Percentiles rank a stretch among this genome's conserved stretches.
Evolutionary conservation across 1,139 yeast genomes (phyloP).

Genomic region (Eremothecium coryli): DNA sequence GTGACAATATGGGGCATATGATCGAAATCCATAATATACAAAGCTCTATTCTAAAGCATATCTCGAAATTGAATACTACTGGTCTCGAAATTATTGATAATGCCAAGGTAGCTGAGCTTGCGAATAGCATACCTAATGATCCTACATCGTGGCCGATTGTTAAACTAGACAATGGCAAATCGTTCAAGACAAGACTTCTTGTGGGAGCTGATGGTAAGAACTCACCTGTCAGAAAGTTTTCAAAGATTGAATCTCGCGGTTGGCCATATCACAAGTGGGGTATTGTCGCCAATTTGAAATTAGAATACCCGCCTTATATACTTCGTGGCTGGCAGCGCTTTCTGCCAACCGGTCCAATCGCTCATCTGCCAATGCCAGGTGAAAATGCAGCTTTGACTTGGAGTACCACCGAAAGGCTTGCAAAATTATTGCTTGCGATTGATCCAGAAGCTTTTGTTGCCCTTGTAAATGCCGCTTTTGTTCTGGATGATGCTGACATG

Average conservation of each 20-base stretch:
- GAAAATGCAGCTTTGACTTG: slow-evolving; percentile 86
- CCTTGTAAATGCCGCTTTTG: slow-evolving; percentile 78
- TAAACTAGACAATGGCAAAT: slow-evolving; percentile 55
- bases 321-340: slow-evolving; percentile 89
- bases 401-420: slow-evolving; percentile 76
- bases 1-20: slow-evolving; percentile 41
- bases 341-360: slow-evolving; percentile 86
- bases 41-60: slow-evolving; percentile 32
- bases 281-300: slow-evolving; percentile 75
- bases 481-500: slow-evolving; percentile 68
- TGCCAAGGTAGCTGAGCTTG: slow-evolving; percentile 53
- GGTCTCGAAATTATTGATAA: slow-evolving; percentile 47
- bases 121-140: slow-evolving; percentile 24
- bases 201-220: slow-evolving; percentile 96
- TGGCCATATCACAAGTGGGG: slow-evolving; percentile 89
- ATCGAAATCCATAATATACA: slow-evolving; percentile 82
- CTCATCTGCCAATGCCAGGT: slow-evolving; percentile 78
- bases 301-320: slow-evolving; percentile 63
- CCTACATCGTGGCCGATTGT: slow-evolving; percentile 69
- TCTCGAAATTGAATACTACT: slow-evolving; percentile 26
- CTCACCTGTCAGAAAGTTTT: slow-evolving; percentile 80
- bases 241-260: slow-evolving; percentile 78
- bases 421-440: slow-evolving; percentile 51
- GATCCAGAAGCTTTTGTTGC: slow-evolving; percentile 56
- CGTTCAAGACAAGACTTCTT: slow-evolving; percentile 58